These are phyloP conservation scores for Aspergillus awamori DNA, from an alignment of 2,329 filamentous ascomycete species.

Conservation along the genomic window DNA sequence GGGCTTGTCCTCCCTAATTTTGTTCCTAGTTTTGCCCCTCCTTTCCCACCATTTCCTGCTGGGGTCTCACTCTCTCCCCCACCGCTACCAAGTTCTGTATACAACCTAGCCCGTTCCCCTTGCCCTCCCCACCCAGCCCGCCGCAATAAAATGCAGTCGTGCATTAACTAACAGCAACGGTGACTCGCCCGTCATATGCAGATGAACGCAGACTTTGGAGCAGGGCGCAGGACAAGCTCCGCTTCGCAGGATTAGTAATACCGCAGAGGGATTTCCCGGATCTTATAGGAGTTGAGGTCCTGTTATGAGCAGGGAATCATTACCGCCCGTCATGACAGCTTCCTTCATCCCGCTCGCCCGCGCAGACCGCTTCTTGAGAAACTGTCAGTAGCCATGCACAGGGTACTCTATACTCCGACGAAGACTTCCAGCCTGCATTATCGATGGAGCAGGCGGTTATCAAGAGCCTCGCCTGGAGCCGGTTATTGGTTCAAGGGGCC, in stretches of 20 bases:
- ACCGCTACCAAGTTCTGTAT: not conserved
- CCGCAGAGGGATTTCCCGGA: not conserved
- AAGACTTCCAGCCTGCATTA: conserved; percentile 1
- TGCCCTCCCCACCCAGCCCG: no score
- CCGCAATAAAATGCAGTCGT: not conserved
- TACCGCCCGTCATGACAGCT: conserved; percentile 7
- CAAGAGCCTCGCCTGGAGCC: not conserved
- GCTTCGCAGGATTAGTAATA: not conserved
- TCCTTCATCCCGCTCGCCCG: conserved; percentile 11
- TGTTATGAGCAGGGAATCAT: not conserved
- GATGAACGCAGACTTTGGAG: not conserved
- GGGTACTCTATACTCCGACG: conserved; percentile 6
- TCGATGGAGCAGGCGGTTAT: not conserved
- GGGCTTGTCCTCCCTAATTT: not conserved
- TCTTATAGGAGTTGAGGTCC: not conserved
- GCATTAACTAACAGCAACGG: conserved; percentile 1
- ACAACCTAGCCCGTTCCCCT: not conserved
- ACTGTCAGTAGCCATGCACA: conserved; percentile 10
- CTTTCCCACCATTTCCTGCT: not conserved
- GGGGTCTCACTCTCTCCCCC: not conserved
- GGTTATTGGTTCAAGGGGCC: not conserved
- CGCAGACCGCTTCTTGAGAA: conserved; percentile 26
- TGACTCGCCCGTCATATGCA: conserved; percentile 4
- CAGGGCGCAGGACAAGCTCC: not conserved
- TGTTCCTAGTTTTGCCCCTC: not conserved